Evolutionary conservation across 228 moss, liverwort and hornwort species (phyloP).

Genomic region (Sphagnum fallax): DNA sequence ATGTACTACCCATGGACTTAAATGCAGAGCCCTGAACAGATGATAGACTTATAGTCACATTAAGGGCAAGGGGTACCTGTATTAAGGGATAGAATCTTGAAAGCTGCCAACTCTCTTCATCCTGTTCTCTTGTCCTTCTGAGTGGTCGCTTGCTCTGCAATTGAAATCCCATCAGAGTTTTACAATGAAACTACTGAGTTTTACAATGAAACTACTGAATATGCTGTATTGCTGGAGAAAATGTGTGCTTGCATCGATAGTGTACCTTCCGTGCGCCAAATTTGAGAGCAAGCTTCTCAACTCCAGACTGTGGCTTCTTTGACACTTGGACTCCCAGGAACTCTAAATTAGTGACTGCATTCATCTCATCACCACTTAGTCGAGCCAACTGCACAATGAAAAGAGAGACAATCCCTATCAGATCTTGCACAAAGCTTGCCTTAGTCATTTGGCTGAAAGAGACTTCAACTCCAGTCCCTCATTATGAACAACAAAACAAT

Average conservation of each 20-base stretch:
- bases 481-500: too few relatives aligned
- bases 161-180: neutral
- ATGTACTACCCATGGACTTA: too few relatives aligned
- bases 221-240: too few relatives aligned
- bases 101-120: constrained; percentile 74
- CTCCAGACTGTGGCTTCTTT: constrained; percentile 58
- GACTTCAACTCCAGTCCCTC: too few relatives aligned
- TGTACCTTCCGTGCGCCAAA: constrained; percentile 67
- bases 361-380: constrained; percentile 61
- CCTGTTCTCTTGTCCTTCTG: constrained; percentile 73
- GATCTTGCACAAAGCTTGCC: neutral
- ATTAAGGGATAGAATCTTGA: constrained; percentile 89
- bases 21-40: too few relatives aligned
- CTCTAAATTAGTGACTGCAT: constrained; percentile 62
- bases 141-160: constrained; percentile 67
- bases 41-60: too few relatives aligned
- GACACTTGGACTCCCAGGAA: constrained; percentile 64
- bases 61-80: constrained; percentile 37
- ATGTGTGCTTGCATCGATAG: too few relatives aligned
- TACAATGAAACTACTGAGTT: too few relatives aligned
- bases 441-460: neutral
- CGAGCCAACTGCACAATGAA: constrained; percentile 60
- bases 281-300: constrained; percentile 62
- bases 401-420: constrained; percentile 1
- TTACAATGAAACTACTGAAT: too few relatives aligned